Base-by-base conservation (phyloP, 345 rosid species). In the Brassica carinata region DNA sequence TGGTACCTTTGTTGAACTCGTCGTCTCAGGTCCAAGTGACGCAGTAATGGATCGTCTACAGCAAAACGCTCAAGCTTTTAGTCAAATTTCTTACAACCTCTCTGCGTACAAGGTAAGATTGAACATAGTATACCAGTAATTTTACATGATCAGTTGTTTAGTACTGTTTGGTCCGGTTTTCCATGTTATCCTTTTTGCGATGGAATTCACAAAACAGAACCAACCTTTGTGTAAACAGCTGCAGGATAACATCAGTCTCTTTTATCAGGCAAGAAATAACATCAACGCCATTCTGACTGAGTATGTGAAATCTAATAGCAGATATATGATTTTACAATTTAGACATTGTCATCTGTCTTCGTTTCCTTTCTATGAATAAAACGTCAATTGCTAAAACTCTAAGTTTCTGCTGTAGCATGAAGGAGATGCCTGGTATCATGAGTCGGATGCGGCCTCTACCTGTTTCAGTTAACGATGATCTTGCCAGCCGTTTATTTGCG, bases 361-460 rank as follows among this genome's bases (percentile, higher is more conserved):
- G 43, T 72, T 81, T 53, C 71, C 29, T 53, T 10, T 66, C 33
- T 14, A 64, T 77, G 34, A 69, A 5, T 27, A 27, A 36, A 67
- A 29, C 72, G 75, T 72, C 72, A 55, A 38, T 75, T 55, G 23
- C 53, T 77, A 27, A 83, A 77, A 77, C 19, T 75, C 73, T 45
- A 57, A 40, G 40, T 69, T 34, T 57, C 30, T 78, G 64, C 83
- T 81, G 87, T 87, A 95, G 99, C 77, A 93, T 93, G 98, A 89
- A 87, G 85, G 84, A 84, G 45, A 90, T 70, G 87, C 99, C 97
- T 61, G 98, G 98, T 76, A 88, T 95, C 82, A 91, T 95, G 96
- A 93, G 92, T 79, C 92, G 86, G 76, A 93, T 95, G 99, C 96
- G 89, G 11, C 89, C 98, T 34, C 84, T 95, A 62, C 91, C 90